Evolutionary conservation across 805 yeast genomes (phyloP), one percentile per base, ranked within the genome.

Genomic region (Saturnispora besseyi): DNA sequence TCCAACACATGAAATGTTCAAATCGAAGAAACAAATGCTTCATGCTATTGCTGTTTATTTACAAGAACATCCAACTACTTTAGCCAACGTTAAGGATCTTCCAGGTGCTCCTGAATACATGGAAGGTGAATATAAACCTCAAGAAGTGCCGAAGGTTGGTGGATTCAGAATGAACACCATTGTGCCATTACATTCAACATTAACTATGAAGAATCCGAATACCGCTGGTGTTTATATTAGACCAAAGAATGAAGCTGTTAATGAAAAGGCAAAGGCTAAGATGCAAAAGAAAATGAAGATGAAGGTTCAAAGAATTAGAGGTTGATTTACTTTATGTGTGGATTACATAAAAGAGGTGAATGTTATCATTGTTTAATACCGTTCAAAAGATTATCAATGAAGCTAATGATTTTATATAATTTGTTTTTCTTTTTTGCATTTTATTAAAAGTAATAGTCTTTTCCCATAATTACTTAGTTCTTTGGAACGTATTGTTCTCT

Each of bases 141-240:
- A 74, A 57, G 72, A 77, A 66, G 65, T 84, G 59, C 95, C 96
- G 10, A 72, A 68, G 50, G 96, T 95, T n/a, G 78, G 80, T 57
- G 96, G 96, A 11, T 84, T 86, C 73, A 79, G 75, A 59, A 84
- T 90, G 87, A 87, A 86, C 65, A 78, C 82, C 2, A 81, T 91
- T 42, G 87, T 90, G 12, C 99, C 99, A n/a, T 73, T 88, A 30
- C 88, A 84, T 59, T 83, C 95, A 48, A 80, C 84, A 18, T 80
- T 84, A 42, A 75, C 90, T 41, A 76, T 87, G 73, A 90, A 86
- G 30, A 88, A 86, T 59, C 96, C 96, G 46, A 81, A 82, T 74
- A 81, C 89, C 1, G 87, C 81, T 54, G 66, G 75, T 50, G 77
- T 84, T 33, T 85, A 85, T 59, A 82, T 79, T 33, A 71, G 68